Evolutionary conservation across 129 eudicot species (phyloP).

Genomic region (Solidago caesia): DNA sequence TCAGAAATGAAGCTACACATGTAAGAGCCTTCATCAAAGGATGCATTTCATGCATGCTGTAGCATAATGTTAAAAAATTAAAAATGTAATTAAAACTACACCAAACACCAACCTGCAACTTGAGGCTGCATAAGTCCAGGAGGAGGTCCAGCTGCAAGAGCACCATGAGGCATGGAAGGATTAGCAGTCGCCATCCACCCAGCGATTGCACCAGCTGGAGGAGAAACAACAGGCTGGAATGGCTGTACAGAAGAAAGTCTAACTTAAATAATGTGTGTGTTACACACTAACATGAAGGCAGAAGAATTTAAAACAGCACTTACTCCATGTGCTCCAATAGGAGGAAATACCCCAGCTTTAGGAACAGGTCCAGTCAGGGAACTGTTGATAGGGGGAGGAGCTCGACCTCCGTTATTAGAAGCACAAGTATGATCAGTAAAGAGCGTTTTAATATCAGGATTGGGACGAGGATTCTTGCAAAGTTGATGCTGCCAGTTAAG

Average conservation of each 20-base stretch:
- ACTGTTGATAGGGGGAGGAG: constrained; percentile 58
- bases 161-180: constrained; percentile 72
- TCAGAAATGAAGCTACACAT: constrained; percentile 65
- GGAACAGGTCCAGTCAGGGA: constrained; percentile 68
- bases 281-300: background rate
- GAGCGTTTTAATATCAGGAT: constrained; percentile 87
- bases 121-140: constrained; percentile 76
- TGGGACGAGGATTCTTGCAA: constrained; percentile 89
- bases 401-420: constrained; percentile 67
- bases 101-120: constrained; percentile 44
- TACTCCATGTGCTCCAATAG: constrained; percentile 83
- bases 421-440: constrained; percentile 78
- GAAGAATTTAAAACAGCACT: constrained; percentile 32
- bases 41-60: background rate
- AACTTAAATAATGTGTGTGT: constrained; percentile 3
- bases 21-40: constrained; percentile 6
- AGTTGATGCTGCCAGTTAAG: constrained; percentile 96
- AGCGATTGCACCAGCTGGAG: constrained; percentile 73
- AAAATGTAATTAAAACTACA: background rate
- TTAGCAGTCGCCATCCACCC: constrained; percentile 87
- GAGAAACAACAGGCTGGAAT: constrained; percentile 83
- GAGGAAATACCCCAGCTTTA: constrained; percentile 75
- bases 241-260: constrained; percentile 42
- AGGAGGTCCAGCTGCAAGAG: constrained; percentile 74
- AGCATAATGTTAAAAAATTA: background rate